Evolutionary conservation across 495 filamentous ascomycete genomes (phyloP), one percentile per base, ranked within the genome.

Genomic region (Penicillium odoratum): DNA sequence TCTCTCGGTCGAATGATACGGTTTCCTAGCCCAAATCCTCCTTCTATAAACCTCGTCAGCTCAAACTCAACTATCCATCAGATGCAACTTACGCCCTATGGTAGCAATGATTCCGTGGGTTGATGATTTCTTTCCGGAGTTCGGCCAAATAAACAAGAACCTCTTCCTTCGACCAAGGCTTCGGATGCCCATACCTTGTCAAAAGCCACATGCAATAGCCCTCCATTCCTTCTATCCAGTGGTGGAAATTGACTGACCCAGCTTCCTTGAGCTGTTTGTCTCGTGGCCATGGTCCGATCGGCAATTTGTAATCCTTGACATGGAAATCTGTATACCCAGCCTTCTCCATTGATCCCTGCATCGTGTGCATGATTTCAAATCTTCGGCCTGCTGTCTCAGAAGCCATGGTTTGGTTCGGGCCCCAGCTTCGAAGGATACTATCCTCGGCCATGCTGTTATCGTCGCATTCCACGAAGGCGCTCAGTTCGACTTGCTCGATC

Each of bases 401-500:
- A 0, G 55, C 45, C 7, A 6, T 40, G 9, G 33, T 36, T 9
- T 58, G 33, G 4, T 47, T 28, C 13, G 44, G 48, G n/a, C 55
- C 51, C 56, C 51, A 57, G 36, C 0, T 46, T 16, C 52, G 40
- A 5, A 55, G 28, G 6, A 36, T 13, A 34, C 52, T 46, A 33
- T 45, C 7, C 7, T 33, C 40, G 15, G 40, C 5, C 7, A 55
- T 11, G 28, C 36, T 44, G 0, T 66, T 64, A 63, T 83, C 81
- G 58, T 81, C 77, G 53, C 67, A 74, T 7, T 57, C 53, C 18
- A 72, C 65, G 51, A 57, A 42, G 47, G 66, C 63, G 51, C 64
- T 55, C 15, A 81, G 58, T 51, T 85, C 81, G 47, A 82, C 71
- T 49, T 81, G 64, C 53, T 85, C 83, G 33, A 83, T 64, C 67